phyloP scores from a whole-genome alignment of 305 asterid species.

The Ajuga reptans region DNA sequence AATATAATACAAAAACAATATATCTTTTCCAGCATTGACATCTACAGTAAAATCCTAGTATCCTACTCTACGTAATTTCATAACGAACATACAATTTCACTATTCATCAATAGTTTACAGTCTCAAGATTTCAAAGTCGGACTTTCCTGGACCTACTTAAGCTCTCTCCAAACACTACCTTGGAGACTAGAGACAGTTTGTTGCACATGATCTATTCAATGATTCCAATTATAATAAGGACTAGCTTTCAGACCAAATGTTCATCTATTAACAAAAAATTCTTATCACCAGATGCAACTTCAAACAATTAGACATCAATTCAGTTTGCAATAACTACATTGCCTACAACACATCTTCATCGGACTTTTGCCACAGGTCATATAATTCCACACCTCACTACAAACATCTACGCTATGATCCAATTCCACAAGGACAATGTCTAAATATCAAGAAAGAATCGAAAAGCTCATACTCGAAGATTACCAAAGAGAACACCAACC shows the following conservation, averaged over 20 bases:
- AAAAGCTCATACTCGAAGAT: not conserved
- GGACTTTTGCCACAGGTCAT: not conserved
- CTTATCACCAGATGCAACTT: not conserved
- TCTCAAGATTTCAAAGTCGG: too few relatives aligned
- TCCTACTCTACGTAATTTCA: too few relatives aligned
- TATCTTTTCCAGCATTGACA: too few relatives aligned
- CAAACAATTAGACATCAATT: not conserved
- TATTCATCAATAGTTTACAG: too few relatives aligned
- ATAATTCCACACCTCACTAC: not conserved
- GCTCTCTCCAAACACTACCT: too few relatives aligned
- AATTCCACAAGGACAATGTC: not conserved
- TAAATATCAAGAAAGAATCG: not conserved
- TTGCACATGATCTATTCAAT: not conserved
- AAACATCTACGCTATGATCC: too few relatives aligned
- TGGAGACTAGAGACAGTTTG: not conserved
- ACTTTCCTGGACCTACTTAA: too few relatives aligned
- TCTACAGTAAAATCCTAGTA: too few relatives aligned
- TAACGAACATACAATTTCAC: too few relatives aligned
- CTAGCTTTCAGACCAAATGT: not conserved
- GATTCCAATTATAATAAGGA: not conserved
- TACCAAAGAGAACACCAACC: slow-evolving; percentile 42
- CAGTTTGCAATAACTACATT: not conserved
- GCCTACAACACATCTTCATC: not conserved
- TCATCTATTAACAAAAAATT: not conserved
- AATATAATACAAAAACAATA: too few relatives aligned